These are phyloP conservation scores for Pochonia chlamydosporia DNA, from an alignment of 2,329 filamentous ascomycete genomes.

Conservation along the genomic window DNA sequence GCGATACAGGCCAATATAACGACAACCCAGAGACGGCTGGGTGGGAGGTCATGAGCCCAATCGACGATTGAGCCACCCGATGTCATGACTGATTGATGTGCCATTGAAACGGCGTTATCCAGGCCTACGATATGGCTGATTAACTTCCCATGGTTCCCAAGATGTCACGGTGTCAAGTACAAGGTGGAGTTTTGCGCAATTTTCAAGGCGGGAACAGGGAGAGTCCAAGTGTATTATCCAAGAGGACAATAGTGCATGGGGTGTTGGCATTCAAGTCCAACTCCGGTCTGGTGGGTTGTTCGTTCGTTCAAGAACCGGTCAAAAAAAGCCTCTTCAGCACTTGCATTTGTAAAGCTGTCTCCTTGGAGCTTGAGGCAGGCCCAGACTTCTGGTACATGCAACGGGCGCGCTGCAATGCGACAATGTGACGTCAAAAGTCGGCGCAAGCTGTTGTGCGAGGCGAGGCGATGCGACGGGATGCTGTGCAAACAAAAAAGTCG, in stretches of 20 bases:
- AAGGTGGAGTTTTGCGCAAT: no score
- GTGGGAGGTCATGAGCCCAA: neutral
- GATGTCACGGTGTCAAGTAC: neutral
- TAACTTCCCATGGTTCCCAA: neutral
- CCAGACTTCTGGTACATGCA: neutral
- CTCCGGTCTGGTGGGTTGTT: no score
- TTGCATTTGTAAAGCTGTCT: no score
- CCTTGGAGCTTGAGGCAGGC: neutral
- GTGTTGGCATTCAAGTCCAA: no score
- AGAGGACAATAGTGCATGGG: no score
- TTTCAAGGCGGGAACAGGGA: no score
- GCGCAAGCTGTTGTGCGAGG: no score
- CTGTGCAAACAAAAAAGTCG: neutral
- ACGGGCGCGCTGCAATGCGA: neutral
- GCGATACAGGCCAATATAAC: slow-evolving; percentile 44
- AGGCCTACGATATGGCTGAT: neutral
- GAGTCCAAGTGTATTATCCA: no score
- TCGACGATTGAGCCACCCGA: neutral
- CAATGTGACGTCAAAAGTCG: slow-evolving; percentile 6
- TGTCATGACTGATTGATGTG: neutral
- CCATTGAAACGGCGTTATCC: neutral
- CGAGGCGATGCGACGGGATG: neutral
- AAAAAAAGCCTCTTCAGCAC: no score
- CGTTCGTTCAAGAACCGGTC: no score
- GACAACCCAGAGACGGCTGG: slow-evolving; percentile 34